Evolutionary conservation across 129 eudicot genomes (phyloP), one percentile per base, ranked within the genome.

Genomic region (Pittosporum tobira): DNA sequence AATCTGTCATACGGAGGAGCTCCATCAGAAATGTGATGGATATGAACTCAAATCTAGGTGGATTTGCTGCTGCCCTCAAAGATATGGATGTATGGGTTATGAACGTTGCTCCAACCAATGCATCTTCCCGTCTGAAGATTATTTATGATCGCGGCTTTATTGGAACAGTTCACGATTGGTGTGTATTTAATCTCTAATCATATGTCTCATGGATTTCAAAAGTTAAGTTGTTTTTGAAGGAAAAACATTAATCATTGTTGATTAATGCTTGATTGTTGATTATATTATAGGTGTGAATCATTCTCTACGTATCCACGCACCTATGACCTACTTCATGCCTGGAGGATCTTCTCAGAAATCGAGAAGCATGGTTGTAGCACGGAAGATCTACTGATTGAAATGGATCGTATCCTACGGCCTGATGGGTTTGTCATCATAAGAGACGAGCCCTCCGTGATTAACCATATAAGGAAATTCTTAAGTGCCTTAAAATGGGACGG

Each of bases 51-150:
- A 75, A 89, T 68, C 85, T 89, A 16, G 97, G 97, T 68, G 95
- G 96, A 62, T 85, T 89, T 73, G 85, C 94, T 45, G 84, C 95
- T 64, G 93, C 95, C 51, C 71, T 89, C 0, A 80, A 74, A 44
- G 94, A 89, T 53, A 85, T 77, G 74, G 94, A 85, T 69, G 88
- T 89, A 34, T 89, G 97, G 97, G 97, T 89, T 74, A 89, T 89
- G 95, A 89, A 89, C 62, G 94, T 89, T 71, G 85, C 94, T 72
- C 88, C 95, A 1, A 81, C 78, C 29, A 75, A 81, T 28, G 46
- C 72, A 25, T 82, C 97, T 38, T 67, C 83, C 27, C 74, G 48
- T 27, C 65, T 89, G 75, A 89, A 85, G 71, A 82, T 89, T 21
- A 78, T 89, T 20, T 89, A 82, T 64, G 97, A 89, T 25, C 72